phyloP scores from a whole-genome alignment of 2,329 filamentous ascomycete genomes.

The Rhynchosporium secalis region DNA sequence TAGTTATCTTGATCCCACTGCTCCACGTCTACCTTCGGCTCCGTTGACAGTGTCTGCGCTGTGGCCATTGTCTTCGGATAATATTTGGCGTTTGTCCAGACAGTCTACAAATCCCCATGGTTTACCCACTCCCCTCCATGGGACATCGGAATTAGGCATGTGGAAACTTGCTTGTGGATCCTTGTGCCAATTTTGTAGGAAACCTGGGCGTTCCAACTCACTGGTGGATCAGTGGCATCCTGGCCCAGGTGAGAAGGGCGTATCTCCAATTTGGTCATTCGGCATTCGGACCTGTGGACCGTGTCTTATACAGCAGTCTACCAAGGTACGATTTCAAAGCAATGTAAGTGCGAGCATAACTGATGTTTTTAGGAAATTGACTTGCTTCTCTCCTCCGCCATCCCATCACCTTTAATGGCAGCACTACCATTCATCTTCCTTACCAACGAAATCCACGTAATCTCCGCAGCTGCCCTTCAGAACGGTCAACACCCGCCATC shows the following conservation, averaged over 20 bases:
- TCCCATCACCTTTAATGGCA: conserved; percentile 61
- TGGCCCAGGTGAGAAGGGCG: conserved; percentile 61
- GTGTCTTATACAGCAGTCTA: conserved; percentile 61
- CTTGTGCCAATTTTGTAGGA: conserved; percentile 68
- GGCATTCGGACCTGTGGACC: conserved; percentile 62
- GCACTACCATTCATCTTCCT: conserved; percentile 70
- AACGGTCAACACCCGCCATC: conserved; percentile 48
- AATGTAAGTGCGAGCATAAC: conserved; percentile 15
- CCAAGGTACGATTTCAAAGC: conserved; percentile 58
- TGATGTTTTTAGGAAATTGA: conserved; percentile 64
- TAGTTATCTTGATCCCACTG: conserved; percentile 54
- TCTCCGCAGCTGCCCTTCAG: conserved; percentile 57
- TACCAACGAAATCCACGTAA: conserved; percentile 59
- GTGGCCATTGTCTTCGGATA: conserved; percentile 55
- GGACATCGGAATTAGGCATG: conserved; percentile 71
- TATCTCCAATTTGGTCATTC: conserved; percentile 72
- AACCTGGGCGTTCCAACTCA: conserved; percentile 36
- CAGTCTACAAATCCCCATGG: conserved; percentile 59
- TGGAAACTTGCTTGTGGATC: conserved; percentile 66
- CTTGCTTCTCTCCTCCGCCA: conserved; percentile 60
- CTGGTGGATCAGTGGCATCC: conserved; percentile 51
- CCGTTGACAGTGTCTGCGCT: conserved; percentile 40
- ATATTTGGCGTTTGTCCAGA: conserved; percentile 71
- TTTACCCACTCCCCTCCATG: conserved; percentile 67
- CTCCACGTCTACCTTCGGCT: conserved; percentile 40